Base-by-base conservation (phyloP, 331 rosid genomes). In the Pyracantha coccinea region DNA sequence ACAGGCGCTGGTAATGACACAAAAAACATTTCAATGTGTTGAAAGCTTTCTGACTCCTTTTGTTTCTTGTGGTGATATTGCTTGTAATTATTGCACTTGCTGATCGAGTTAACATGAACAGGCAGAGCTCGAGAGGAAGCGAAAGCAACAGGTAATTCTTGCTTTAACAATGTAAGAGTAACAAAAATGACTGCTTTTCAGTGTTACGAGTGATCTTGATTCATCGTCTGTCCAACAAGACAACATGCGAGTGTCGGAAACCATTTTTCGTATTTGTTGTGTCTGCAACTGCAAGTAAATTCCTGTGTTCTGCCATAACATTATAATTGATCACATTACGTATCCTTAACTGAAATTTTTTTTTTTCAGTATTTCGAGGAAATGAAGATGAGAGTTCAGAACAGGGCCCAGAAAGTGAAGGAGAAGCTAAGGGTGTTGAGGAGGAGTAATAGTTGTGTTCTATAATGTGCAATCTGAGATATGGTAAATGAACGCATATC, bases 1-100 rank as follows among this genome's bases (percentile, higher is more conserved):
- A 81, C 93, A 88, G 38, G 87, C 93, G 19, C 81, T 93, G 97
- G 98, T 93, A 87, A 80, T 64, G 53, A 54, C 76, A 62, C n/a
- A 0, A 59, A 28, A 64, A 28, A 69, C 32, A 16, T 25, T 58
- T 65, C 58, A 0, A 11, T 41, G 47, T 3, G 15, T 41, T 41
- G 47, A 41, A 11, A 69, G 66, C 33, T 78, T 53, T 20, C 23
- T 38, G 11, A 5, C 68, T 60, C 45, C 4, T 24, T 13, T 60
- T 60, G 66, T 25, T 60, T 23, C 2, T 24, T 15, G 4, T 4
- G 52, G 47, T 41, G 47, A 41, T 72, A 20, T 66, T 71, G 66
- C 53, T 60, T 55, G 53, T 35, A 33, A 54, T 35, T 28, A 8
- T 71, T 83, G 66, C 63, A 31, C 8, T n/a, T 13, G 19, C 58